A percentile compares a stretch with the other conserved stretches of the same genome.
Conservation (phyloP, 225 moss, liverwort and hornwort species). For the Physcomitrellopsis africana region DNA sequence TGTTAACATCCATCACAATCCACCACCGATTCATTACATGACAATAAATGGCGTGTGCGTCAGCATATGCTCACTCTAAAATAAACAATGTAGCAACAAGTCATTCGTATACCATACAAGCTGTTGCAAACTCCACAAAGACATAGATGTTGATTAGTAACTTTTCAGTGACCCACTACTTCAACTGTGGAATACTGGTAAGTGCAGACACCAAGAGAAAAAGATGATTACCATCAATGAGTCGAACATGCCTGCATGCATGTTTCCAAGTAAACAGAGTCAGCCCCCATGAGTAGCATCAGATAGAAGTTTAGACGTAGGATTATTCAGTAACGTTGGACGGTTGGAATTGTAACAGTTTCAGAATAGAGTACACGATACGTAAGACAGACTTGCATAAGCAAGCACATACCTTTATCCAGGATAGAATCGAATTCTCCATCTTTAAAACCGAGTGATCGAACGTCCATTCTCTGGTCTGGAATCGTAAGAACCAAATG, state of each 20-base stretch:
- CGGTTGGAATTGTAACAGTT: slow-evolving; percentile 8
- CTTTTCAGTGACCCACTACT: background rate
- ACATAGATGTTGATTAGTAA: background rate
- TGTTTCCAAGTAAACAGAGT: slow-evolving; percentile 23
- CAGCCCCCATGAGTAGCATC: slow-evolving; percentile 16
- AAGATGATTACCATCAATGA: slow-evolving; percentile 61
- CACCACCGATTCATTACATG: slow-evolving; percentile 22
- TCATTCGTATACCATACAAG: background rate
- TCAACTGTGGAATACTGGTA: background rate
- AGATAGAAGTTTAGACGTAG: background rate
- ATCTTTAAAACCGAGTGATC: slow-evolving; percentile 70
- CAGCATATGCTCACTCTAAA: background rate
- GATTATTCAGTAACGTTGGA: background rate
- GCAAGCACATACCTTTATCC: slow-evolving; percentile 66
- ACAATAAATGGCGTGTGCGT: slow-evolving; percentile 2
- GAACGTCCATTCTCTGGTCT: slow-evolving; percentile 72
- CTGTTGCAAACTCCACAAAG: background rate
- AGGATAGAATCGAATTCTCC: slow-evolving; percentile 71
- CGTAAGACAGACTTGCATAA: background rate
- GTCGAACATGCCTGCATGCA: slow-evolving; percentile 69
- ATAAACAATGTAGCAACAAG: slow-evolving; percentile 5
- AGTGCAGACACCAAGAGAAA: background rate
- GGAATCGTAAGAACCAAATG: slow-evolving; percentile 19
- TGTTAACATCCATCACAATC: slow-evolving; percentile 24
- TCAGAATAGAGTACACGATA: background rate